Evolutionary conservation across 2,329 filamentous ascomycete genomes (phyloP).

Genomic region (Sclerotinia borealis): DNA sequence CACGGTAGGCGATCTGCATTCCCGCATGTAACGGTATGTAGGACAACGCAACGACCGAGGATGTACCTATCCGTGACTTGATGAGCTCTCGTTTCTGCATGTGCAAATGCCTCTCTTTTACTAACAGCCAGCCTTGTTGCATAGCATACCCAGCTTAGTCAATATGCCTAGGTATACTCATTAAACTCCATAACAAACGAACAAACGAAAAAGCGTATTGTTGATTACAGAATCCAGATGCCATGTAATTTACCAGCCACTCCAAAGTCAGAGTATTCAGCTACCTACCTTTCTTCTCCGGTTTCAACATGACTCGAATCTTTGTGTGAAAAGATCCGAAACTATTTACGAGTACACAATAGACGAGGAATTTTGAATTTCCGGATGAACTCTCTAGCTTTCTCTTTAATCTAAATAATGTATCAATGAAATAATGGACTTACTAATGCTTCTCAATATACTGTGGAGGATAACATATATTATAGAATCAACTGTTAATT

Average conservation of each 20-base stretch:
- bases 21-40: not conserved
- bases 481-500: not conserved
- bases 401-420: too few relatives aligned
- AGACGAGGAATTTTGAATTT: not conserved
- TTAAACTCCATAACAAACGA: not conserved
- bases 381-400: not conserved
- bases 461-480: not conserved
- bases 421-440: not conserved
- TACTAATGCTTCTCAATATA: not conserved
- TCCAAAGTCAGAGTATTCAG: not conserved
- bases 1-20: not conserved
- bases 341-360: not conserved
- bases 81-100: constrained; percentile 10
- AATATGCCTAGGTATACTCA: not conserved
- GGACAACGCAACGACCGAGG: not conserved
- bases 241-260: not conserved
- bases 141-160: not conserved
- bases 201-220: not conserved
- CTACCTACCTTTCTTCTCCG: not conserved
- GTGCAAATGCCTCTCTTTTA: not conserved
- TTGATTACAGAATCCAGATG: not conserved
- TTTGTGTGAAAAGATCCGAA: not conserved
- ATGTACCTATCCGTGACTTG: constrained; percentile 1
- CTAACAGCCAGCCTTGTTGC: not conserved
- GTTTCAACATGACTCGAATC: not conserved